Percentiles rank a stretch among this genome's conserved stretches.
phyloP scores from a whole-genome alignment of 352 stramenopile species.

The Phytophthora tubulina region DNA sequence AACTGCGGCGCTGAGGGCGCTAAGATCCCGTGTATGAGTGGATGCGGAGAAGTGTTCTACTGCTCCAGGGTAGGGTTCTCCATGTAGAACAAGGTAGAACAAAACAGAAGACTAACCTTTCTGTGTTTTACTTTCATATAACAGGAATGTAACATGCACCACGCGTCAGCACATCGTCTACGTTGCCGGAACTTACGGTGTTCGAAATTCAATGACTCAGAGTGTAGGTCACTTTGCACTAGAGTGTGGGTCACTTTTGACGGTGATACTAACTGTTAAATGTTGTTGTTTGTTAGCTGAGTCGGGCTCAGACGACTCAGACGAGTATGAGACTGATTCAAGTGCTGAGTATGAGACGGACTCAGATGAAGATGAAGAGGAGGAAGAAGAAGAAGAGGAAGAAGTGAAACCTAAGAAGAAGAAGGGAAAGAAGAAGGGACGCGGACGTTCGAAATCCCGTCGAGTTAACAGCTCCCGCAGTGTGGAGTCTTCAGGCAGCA shows the following conservation, averaged over 20 bases:
- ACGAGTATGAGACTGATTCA: conserved; percentile 75
- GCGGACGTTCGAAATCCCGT: conserved; percentile 43
- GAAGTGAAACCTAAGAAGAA: conserved; percentile 79
- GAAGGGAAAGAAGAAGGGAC: conserved; percentile 61
- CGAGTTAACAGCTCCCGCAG: conserved; percentile 60
- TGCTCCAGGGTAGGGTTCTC: conserved; percentile 69
- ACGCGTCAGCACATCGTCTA: conserved; percentile 88
- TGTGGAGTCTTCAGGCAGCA: conserved; percentile 46
- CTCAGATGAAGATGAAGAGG: conserved; percentile 59
- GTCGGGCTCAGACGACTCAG: conserved; percentile 81
- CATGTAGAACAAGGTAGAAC: not conserved
- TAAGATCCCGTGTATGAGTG: conserved; percentile 90
- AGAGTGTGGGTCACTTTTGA: conserved; percentile 65
- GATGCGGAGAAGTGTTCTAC: conserved; percentile 89
- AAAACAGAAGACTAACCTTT: conserved; percentile 3
- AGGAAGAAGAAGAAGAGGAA: conserved; percentile 76
- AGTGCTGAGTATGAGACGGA: conserved; percentile 69
- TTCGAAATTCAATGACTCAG: conserved; percentile 92
- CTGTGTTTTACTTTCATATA: not conserved
- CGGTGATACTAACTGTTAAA: not conserved
- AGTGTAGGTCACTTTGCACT: conserved; percentile 60
- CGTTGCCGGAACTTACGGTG: conserved; percentile 87
- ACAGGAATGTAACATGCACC: conserved; percentile 89
- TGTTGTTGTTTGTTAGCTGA: conserved; percentile 52
- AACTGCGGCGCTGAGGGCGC: conserved; percentile 85